A percentile compares a stretch with the other conserved stretches of the same genome.
Evolutionary conservation across 208 protist species (phyloP).

Genomic region (Eutreptiella sp.): DNA sequence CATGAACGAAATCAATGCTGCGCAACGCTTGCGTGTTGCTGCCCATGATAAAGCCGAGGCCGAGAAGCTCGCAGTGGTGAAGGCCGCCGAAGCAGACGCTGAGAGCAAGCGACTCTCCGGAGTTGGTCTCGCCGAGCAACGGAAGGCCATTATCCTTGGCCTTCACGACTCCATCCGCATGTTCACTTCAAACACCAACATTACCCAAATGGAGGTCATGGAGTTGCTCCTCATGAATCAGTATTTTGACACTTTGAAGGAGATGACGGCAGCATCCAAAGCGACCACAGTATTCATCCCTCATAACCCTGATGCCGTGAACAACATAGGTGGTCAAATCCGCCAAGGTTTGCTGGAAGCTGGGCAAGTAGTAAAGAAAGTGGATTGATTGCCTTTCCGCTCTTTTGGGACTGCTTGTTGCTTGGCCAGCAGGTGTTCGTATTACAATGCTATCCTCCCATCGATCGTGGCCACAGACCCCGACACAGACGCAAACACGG

Average conservation of each 20-base stretch:
- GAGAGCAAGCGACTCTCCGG: slow-evolving; percentile 54
- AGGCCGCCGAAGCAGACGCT: slow-evolving; percentile 59
- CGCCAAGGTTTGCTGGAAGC: no score
- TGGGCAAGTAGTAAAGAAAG: no score
- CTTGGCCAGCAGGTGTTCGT: no score
- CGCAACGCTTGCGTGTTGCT: slow-evolving; percentile 60
- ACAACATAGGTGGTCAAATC: no score
- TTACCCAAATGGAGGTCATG: slow-evolving; percentile 51
- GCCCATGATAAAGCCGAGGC: slow-evolving; percentile 63
- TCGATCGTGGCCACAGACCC: no score
- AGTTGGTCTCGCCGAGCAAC: slow-evolving; percentile 52
- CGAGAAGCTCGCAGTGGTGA: slow-evolving; percentile 55
- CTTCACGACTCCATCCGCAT: slow-evolving; percentile 51
- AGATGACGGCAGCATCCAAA: slow-evolving; percentile 40
- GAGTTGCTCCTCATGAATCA: slow-evolving; percentile 66
- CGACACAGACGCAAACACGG: no score
- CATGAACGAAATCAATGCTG: slow-evolving; percentile 65
- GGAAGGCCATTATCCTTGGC: slow-evolving; percentile 58
- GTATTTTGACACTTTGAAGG: slow-evolving; percentile 67
- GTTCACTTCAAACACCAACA: slow-evolving; percentile 46
- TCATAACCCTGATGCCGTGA: no score
- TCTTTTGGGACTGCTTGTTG: no score
- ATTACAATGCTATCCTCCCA: no score
- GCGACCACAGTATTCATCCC: slow-evolving; percentile 52
- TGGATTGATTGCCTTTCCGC: no score